Conservation (phyloP, 371 early-diverging fungal genomes). For the Fennellomyces sp. region DNA sequence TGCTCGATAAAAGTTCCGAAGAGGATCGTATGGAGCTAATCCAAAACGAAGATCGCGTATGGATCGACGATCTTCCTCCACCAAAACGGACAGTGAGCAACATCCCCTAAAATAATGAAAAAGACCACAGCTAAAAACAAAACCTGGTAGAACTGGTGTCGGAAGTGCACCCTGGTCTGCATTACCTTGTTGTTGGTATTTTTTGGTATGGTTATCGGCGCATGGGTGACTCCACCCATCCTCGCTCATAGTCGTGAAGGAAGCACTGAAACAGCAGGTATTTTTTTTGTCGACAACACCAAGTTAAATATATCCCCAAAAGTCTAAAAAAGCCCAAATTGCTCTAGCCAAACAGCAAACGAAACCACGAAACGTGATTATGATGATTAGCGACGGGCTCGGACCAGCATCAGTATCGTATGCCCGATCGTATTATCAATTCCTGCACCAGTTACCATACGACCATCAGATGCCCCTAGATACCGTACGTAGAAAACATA, state of each 20-base stretch:
- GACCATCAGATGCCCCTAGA: constrained; percentile 68
- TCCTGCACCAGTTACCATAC: constrained; percentile 44
- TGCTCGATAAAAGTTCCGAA: neutral
- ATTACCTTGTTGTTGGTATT: neutral
- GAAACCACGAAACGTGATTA: constrained; percentile 72
- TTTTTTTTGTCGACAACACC: too few species aligned
- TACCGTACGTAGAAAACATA: constrained; percentile 27
- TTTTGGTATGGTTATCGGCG: constrained; percentile 9
- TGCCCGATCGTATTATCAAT: constrained; percentile 75
- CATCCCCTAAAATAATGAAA: neutral
- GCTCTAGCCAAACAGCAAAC: too few species aligned
- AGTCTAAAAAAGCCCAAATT: too few species aligned
- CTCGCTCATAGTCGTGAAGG: neutral
- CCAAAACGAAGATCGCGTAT: neutral
- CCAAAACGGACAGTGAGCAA: neutral
- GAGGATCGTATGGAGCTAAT: constrained; percentile 2
- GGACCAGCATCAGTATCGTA: constrained; percentile 90
- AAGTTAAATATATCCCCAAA: too few species aligned
- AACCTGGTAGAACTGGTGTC: too few species aligned
- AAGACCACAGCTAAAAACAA: too few species aligned
- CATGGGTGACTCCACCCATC: constrained; percentile 9
- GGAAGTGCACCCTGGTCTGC: neutral
- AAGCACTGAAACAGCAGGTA: neutral
- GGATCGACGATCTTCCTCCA: neutral
- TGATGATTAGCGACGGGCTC: constrained; percentile 91